These are phyloP conservation scores for Podospora pseudoanserina DNA, from an alignment of 495 filamentous ascomycete species.

Conservation along the genomic window DNA sequence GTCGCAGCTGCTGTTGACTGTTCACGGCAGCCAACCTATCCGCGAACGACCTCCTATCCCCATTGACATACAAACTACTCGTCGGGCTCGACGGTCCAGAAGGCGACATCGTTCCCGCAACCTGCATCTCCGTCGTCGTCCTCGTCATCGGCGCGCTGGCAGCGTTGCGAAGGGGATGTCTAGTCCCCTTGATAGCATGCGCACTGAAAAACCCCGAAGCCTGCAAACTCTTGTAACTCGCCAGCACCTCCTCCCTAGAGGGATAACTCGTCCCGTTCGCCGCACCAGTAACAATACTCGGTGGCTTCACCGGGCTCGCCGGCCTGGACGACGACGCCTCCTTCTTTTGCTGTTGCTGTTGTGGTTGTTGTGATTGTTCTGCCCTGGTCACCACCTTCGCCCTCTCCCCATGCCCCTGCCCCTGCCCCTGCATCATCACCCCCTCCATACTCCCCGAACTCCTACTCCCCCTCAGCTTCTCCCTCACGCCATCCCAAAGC, in stretches of 20 bases:
- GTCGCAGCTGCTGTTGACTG: not conserved
- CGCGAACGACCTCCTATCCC: constrained; percentile 7
- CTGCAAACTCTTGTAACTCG: constrained; percentile 44
- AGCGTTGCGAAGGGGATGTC: constrained; percentile 32
- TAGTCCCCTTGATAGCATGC: constrained; percentile 46
- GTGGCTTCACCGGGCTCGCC: not conserved
- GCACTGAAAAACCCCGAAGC: constrained; percentile 46
- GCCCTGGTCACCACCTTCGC: not conserved
- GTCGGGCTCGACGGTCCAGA: not conserved
- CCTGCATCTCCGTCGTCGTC: not conserved
- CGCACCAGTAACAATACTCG: not conserved
- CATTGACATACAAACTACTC: constrained; percentile 3
- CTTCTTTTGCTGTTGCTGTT: constrained; percentile 2
- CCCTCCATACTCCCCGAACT: constrained; percentile 24
- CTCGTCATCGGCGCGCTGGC: constrained; percentile 15
- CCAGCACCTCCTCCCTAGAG: constrained; percentile 43
- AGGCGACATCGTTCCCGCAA: not conserved
- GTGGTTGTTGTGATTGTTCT: not conserved
- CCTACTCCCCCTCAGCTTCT: constrained; percentile 27
- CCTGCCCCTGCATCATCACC: not conserved
- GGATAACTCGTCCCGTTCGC: constrained; percentile 31
- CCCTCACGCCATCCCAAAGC: constrained; percentile 35
- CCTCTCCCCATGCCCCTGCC: not conserved
- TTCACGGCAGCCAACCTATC: constrained; percentile 14
- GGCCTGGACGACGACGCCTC: not conserved